phyloP scores from a whole-genome alignment of 2,329 filamentous ascomycete genomes.

The Fragosphaeria purpurea region DNA sequence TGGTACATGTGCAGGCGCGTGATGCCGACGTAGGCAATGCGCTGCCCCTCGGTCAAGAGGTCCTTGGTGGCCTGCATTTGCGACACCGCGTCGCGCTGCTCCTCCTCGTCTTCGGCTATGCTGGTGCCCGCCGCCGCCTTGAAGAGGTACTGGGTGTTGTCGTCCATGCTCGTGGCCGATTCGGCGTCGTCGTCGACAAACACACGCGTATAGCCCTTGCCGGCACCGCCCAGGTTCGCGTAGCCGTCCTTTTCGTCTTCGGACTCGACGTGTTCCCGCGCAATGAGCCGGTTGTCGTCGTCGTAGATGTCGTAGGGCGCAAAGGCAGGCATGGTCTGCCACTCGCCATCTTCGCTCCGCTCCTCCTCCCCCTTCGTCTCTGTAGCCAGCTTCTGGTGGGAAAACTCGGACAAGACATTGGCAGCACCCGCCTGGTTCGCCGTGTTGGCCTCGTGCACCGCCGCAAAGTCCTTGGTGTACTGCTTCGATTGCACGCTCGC shows the following conservation, averaged over 20 bases:
- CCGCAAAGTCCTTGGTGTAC: conserved; percentile 13
- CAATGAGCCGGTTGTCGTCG: conserved; percentile 80
- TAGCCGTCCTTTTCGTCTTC: conserved; percentile 60
- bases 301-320: conserved; percentile 93
- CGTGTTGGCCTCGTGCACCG: conserved; percentile 27
- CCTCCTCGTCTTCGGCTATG: conserved; percentile 62
- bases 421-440: conserved; percentile 21
- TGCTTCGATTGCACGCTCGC: not conserved
- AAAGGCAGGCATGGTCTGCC: conserved; percentile 92
- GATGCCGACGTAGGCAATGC: conserved; percentile 90
- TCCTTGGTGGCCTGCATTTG: conserved; percentile 96
- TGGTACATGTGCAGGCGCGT: conserved; percentile 70
- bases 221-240: conserved; percentile 71
- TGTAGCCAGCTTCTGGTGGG: conserved; percentile 67
- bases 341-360: conserved; percentile 56
- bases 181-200: conserved; percentile 89
- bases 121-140: conserved; percentile 47
- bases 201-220: conserved; percentile 93
- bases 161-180: conserved; percentile 91
- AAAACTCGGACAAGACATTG: conserved; percentile 66
- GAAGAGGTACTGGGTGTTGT: conserved; percentile 94
- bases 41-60: conserved; percentile 86
- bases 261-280: conserved; percentile 65
- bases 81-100: conserved; percentile 72
- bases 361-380: conserved; percentile 41